phyloP scores from a whole-genome alignment of 2,329 filamentous ascomycete species.

The Penicillium oxalicum region DNA sequence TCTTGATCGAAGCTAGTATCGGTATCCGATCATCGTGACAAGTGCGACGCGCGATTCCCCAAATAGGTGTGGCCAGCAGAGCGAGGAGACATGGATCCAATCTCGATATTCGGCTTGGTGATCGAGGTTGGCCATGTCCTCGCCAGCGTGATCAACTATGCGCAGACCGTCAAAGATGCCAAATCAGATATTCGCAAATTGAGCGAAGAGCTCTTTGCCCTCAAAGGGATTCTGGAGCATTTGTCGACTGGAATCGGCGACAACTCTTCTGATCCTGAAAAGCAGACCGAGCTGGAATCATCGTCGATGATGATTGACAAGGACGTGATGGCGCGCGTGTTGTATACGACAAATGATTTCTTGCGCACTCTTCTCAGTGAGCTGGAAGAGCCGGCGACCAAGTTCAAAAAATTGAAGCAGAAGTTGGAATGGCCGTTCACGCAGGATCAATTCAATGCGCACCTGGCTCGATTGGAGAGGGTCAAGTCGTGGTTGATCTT shows the following conservation, averaged over 20 bases:
- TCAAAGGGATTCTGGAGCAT: conserved; percentile 16
- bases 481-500: conserved; percentile 21
- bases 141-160: conserved; percentile 12
- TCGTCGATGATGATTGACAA: conserved; percentile 5
- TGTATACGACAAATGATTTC: conserved; percentile 12
- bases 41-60: too few species aligned
- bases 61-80: background rate
- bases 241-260: conserved; percentile 3
- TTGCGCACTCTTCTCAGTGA: conserved; percentile 9
- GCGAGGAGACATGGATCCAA: conserved; percentile 11
- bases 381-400: conserved; percentile 11
- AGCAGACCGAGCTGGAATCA: conserved; percentile 1
- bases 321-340: conserved; percentile 8
- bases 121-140: conserved; percentile 14
- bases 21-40: too few species aligned
- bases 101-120: conserved; percentile 15
- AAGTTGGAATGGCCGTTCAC: conserved; percentile 18
- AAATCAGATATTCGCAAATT: conserved; percentile 15
- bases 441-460: conserved; percentile 10
- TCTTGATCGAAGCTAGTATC: too few species aligned
- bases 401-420: conserved; percentile 14
- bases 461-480: conserved; percentile 13
- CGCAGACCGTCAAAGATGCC: conserved; percentile 11
- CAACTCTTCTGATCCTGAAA: background rate
- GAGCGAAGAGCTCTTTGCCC: conserved; percentile 17